phyloP scores from a whole-genome alignment of 1,284 basidiomycete genomes.

The Puccinia sorghi region DNA sequence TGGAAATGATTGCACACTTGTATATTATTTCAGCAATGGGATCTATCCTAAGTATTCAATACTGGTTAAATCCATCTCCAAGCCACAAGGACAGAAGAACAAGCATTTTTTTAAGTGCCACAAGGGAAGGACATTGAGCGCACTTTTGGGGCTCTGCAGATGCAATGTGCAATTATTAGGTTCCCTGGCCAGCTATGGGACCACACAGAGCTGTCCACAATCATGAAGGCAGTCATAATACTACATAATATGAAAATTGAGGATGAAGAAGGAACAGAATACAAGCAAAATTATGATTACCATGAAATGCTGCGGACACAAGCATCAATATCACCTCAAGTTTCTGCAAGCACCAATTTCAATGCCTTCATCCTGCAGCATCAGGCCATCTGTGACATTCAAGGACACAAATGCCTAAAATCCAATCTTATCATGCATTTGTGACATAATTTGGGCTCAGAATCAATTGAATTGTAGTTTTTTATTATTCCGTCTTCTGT shows the following conservation, averaged over 20 bases:
- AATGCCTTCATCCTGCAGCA: neutral
- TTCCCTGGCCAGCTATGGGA: neutral
- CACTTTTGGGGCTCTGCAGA: constrained; percentile 23
- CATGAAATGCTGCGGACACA: neutral
- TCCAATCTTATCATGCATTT: neutral
- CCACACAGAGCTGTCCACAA: neutral
- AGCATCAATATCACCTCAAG: neutral
- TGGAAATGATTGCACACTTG: neutral
- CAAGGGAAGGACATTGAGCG: constrained; percentile 23
- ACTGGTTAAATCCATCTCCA: neutral
- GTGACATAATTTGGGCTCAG: neutral
- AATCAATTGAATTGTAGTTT: neutral
- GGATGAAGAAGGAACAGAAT: neutral
- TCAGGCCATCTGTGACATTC: neutral
- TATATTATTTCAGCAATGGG: constrained; percentile 10
- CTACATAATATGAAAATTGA: constrained; percentile 12
- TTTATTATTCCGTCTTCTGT: neutral
- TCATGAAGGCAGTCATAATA: neutral
- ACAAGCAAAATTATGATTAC: neutral
- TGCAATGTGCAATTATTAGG: neutral
- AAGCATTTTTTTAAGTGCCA: neutral
- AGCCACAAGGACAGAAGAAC: neutral
- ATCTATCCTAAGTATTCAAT: constrained; percentile 9
- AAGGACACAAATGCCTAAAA: neutral
- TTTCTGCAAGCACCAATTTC: neutral